Conservation (phyloP, 805 yeast species). For the Candida tallmaniae region DNA sequence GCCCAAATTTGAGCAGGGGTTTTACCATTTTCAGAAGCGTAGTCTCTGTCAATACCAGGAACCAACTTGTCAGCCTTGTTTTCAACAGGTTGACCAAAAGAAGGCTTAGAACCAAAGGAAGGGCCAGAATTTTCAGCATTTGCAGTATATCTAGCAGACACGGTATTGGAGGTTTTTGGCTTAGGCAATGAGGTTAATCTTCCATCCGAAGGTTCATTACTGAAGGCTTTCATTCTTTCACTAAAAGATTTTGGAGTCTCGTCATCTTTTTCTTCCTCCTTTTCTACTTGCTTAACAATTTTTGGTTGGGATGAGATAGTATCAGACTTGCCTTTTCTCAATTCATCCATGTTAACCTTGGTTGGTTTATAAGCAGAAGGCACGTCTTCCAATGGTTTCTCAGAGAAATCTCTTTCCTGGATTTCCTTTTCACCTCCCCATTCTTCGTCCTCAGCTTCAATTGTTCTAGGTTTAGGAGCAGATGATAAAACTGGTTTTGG, state of each 20-base stretch:
- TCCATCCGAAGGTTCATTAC: conserved; percentile 35
- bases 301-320: conserved; percentile 41
- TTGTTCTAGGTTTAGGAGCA: conserved; percentile 17
- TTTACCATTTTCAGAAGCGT: conserved; percentile 69
- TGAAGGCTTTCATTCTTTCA: conserved; percentile 42
- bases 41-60: conserved; percentile 60
- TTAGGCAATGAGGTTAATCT: conserved; percentile 61
- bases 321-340: conserved; percentile 47
- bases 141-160: conserved; percentile 45
- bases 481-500: conserved; percentile 8
- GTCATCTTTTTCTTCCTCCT: conserved; percentile 25
- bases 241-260: conserved; percentile 46
- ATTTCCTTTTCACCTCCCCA: conserved; percentile 69
- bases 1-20: conserved; percentile 98
- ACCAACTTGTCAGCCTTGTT: conserved; percentile 42
- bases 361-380: conserved; percentile 66
- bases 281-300: conserved; percentile 12
- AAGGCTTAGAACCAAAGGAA: conserved; percentile 32
- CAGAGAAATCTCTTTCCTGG: conserved; percentile 48
- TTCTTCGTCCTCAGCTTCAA: conserved; percentile 45
- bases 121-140: conserved; percentile 23
- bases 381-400: conserved; percentile 47
- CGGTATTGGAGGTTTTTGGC: conserved; percentile 49
- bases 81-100: conserved; percentile 25
- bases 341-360: conserved; percentile 53